A percentile compares a stretch with the other conserved stretches of the same genome.
phyloP scores from a whole-genome alignment of 768 basidiomycete species.

The Phaeotremella fagi region DNA sequence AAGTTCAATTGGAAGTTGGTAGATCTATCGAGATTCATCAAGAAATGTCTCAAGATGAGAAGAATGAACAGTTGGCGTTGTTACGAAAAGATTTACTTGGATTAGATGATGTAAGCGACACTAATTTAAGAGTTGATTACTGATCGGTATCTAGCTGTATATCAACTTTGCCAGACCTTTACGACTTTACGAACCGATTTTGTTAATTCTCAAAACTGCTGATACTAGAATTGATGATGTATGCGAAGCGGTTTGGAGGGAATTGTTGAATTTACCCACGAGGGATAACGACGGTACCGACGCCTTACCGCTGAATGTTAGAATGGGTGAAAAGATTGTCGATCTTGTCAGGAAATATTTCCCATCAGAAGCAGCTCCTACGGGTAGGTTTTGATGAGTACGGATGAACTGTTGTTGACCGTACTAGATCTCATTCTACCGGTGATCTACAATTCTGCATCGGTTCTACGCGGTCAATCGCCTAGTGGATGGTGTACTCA shows the following conservation, averaged over 20 bases:
- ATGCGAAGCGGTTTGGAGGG: constrained; percentile 80
- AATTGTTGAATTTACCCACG: constrained; percentile 67
- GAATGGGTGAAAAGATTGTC: constrained; percentile 17
- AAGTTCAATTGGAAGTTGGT: constrained; percentile 91
- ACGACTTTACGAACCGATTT: constrained; percentile 72
- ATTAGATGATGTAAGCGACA: constrained; percentile 71
- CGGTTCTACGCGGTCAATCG: constrained; percentile 58
- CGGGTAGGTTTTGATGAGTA: constrained; percentile 16
- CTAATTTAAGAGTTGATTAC: background rate
- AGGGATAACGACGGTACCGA: constrained; percentile 54
- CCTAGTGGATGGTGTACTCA: constrained; percentile 77
- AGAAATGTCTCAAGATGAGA: constrained; percentile 41
- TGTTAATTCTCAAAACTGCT: constrained; percentile 87
- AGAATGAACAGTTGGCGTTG: constrained; percentile 32
- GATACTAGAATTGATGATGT: constrained; percentile 82
- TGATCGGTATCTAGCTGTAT: constrained; percentile 63
- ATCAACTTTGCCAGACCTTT: constrained; percentile 82
- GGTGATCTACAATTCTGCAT: constrained; percentile 68
- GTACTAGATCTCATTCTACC: constrained; percentile 66
- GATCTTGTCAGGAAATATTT: constrained; percentile 79
- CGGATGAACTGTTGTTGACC: background rate
- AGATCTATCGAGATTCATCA: constrained; percentile 55
- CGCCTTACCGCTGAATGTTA: constrained; percentile 53
- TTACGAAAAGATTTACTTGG: constrained; percentile 56
- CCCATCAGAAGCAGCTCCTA: constrained; percentile 57